Base-by-base conservation (phyloP, 768 basidiomycete species). In the Boletus sp. region DNA sequence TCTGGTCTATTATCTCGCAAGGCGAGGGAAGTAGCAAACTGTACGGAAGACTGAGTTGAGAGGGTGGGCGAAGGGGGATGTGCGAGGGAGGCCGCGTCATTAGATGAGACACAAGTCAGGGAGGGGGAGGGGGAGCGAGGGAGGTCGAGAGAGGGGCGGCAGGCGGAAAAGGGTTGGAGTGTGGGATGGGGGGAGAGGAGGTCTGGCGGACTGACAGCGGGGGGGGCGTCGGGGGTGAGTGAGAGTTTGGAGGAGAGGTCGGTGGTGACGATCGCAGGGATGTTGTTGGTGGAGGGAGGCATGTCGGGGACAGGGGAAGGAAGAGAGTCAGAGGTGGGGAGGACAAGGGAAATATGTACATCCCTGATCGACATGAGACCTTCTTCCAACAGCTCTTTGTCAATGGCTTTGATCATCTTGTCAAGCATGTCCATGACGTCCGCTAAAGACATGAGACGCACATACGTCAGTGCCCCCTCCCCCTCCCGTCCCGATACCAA, bases 191-290 rank as follows among this genome's bases (percentile, higher is more conserved):
- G 69, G 0, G 67, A 72, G 56, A 70, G 65, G 11, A 65, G 47
- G 55, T 61, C 57, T 4, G 53, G 50, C 0, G 61, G 53, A 29
- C 47, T 43, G 29, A 27, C n/a, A n/a, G n/a, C n/a, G 30, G 43
- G 8, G 46, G 43, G 7, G 38, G 27, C 21, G 47, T 40, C 23
- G 19, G 50, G 34, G 21, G 61, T 51, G 34, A 72, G 57, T 21
- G 68, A 63, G 8, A 53, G 62, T 17, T 53, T 63, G n/a, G 70
- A 73, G 17, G 70, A 72, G 1, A 73, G 61, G 61, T 72, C 70
- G 14, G 66, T 72, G 0, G 70, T 72, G 50, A 72, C 70, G 51
- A 73, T 72, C 21, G 70, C 70, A 37, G 70, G 70, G 2, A 73
- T 73, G 57, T 57, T 61, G 5, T 45, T 40, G 7, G 56, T 15